A percentile compares a stretch with the other conserved stretches of the same genome.
Conservation (phyloP, 306 rosid genomes). For the Mucuna pruriens region DNA sequence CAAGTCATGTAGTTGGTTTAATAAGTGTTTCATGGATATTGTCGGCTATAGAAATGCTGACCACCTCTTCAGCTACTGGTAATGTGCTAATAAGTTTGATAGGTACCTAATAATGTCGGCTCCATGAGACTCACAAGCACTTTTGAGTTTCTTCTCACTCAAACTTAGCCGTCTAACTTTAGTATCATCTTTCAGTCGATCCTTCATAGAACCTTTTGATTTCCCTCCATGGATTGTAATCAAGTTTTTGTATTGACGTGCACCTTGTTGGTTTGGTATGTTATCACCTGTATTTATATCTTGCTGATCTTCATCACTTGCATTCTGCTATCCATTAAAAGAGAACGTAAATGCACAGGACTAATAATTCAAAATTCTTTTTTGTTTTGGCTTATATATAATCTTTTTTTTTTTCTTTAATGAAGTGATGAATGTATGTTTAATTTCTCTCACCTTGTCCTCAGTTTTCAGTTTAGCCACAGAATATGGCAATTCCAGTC, state of each 20-base stretch:
- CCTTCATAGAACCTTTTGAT: conserved; percentile 67
- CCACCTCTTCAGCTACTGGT: background rate
- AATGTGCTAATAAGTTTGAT: conserved; percentile 1
- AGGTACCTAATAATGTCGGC: conserved; percentile 74
- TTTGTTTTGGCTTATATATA: background rate
- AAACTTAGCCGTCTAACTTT: conserved; percentile 82
- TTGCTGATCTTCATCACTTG: conserved; percentile 57
- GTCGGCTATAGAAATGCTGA: background rate
- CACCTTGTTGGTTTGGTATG: conserved; percentile 45
- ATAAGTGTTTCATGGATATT: background rate
- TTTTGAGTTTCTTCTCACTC: conserved; percentile 77
- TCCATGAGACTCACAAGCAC: conserved; percentile 63
- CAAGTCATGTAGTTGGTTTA: background rate
- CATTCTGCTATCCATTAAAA: conserved; percentile 53
- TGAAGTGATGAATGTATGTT: conserved; percentile 4
- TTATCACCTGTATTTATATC: conserved; percentile 41
- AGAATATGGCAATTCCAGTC: conserved; percentile 29
- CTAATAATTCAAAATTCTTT: background rate
- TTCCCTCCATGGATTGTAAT: conserved; percentile 85
- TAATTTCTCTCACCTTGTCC: conserved; percentile 50
- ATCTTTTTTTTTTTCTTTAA: background rate
- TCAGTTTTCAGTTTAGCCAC: conserved; percentile 40
- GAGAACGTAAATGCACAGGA: background rate
- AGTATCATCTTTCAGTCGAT: conserved; percentile 54
- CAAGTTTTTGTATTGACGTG: conserved; percentile 62